phyloP scores from a whole-genome alignment of 805 yeast genomes.

The Cyberlindnera nakhonratchasimensis region DNA sequence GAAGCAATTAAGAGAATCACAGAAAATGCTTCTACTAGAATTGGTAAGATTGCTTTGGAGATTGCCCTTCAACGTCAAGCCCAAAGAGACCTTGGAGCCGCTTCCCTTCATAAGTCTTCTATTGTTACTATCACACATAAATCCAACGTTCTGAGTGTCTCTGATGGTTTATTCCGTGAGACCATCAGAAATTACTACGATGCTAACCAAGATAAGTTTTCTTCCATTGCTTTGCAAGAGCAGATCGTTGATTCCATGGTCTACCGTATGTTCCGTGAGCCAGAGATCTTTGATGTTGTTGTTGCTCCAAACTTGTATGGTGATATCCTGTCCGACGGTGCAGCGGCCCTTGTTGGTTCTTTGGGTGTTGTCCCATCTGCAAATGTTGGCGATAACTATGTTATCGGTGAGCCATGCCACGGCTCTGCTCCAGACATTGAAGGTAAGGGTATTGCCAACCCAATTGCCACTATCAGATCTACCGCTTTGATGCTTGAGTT shows the following conservation, averaged over 20 bases:
- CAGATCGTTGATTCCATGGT: slow-evolving; percentile 99
- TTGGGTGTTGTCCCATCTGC: slow-evolving; percentile 98
- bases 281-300: slow-evolving; percentile 93
- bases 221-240: slow-evolving; percentile 70
- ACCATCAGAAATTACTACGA: slow-evolving; percentile 47
- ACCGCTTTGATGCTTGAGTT: slow-evolving; percentile 97
- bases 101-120: slow-evolving; percentile 51
- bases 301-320: slow-evolving; percentile 99
- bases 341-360: slow-evolving; percentile 97
- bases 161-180: slow-evolving; percentile 97
- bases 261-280: slow-evolving; percentile 97
- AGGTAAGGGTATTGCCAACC: slow-evolving; percentile 92
- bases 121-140: slow-evolving; percentile 92
- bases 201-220: slow-evolving; percentile 54
- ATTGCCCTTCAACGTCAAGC: slow-evolving; percentile 89
- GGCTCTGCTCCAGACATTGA: slow-evolving; percentile 99
- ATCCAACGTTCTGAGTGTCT: slow-evolving; percentile 86
- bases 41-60: slow-evolving; percentile 87
- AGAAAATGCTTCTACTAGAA: slow-evolving; percentile 79
- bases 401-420: slow-evolving; percentile 98
- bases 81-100: slow-evolving; percentile 61
- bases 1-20: slow-evolving; percentile 97
- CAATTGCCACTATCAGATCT: slow-evolving; percentile 96
- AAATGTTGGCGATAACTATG: slow-evolving; percentile 93
- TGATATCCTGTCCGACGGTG: slow-evolving; percentile 95